Conservation (phyloP, 495 filamentous ascomycete genomes). For the Xylaria flabelliformis region DNA sequence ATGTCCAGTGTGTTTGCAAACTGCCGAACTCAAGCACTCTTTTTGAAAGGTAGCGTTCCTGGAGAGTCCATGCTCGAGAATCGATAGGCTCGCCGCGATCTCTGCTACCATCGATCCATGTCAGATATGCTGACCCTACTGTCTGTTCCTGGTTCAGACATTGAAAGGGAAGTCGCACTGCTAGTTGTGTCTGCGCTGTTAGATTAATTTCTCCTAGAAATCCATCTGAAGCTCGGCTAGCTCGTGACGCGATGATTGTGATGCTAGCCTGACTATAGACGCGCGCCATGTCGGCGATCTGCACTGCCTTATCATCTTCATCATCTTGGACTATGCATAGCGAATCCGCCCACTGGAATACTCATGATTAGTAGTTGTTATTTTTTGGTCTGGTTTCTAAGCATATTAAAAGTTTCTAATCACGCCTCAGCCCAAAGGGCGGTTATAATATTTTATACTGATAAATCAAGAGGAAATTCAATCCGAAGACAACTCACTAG, state of each 20-base stretch:
- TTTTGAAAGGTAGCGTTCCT: not conserved
- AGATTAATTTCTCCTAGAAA: slow-evolving; percentile 24
- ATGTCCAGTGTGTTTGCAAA: not conserved
- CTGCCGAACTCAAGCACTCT: not conserved
- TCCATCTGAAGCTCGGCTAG: slow-evolving; percentile 27
- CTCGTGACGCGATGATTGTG: slow-evolving; percentile 31
- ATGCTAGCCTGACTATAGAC: slow-evolving; percentile 30
- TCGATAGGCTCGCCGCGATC: not conserved
- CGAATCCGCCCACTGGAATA: slow-evolving; percentile 35
- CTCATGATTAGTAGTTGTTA: not conserved
- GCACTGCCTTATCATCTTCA: slow-evolving; percentile 28
- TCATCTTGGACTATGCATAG: slow-evolving; percentile 42
- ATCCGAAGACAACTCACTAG: slow-evolving; percentile 9
- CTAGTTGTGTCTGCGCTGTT: not conserved
- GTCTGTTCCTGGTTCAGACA: not conserved
- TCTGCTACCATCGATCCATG: not conserved
- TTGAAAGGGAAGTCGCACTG: slow-evolving; percentile 1
- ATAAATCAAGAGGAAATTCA: not conserved
- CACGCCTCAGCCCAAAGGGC: not conserved
- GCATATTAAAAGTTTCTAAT: not conserved
- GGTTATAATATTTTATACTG: not conserved
- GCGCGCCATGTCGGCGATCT: slow-evolving; percentile 35
- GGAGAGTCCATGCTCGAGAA: slow-evolving; percentile 8
- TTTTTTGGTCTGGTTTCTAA: not conserved
- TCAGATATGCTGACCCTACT: not conserved